Percentiles rank a stretch among this genome's conserved stretches.
These are phyloP conservation scores for Eragrostis nindensis DNA, from an alignment of 176 grass and related monocot species.

Conservation along the genomic window DNA sequence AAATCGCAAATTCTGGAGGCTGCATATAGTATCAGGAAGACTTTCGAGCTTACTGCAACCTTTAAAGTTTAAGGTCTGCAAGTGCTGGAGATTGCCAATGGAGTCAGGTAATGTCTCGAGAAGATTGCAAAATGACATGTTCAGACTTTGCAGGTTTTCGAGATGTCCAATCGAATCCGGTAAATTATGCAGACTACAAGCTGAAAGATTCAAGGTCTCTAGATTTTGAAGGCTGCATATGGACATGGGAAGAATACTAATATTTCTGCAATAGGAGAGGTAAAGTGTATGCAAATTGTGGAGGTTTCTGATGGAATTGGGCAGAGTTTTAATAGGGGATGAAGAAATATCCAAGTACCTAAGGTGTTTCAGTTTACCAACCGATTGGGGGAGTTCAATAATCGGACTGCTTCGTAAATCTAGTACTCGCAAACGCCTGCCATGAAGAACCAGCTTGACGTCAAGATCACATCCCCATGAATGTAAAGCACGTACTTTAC, in stretches of 20 bases:
- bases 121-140: slow-evolving; percentile 52
- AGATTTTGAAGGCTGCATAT: slow-evolving; percentile 50
- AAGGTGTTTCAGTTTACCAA: slow-evolving; percentile 52
- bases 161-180: slow-evolving; percentile 51
- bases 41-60: slow-evolving; percentile 38
- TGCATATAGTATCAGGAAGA: slow-evolving; percentile 56
- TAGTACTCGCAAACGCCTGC: slow-evolving; percentile 43
- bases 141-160: slow-evolving; percentile 45
- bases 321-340: slow-evolving; percentile 45
- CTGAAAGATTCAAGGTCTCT: slow-evolving; percentile 54
- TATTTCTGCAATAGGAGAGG: slow-evolving; percentile 47
- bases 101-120: slow-evolving; percentile 52
- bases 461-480: slow-evolving; percentile 35
- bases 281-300: slow-evolving; percentile 59
- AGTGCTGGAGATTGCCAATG: slow-evolving; percentile 43
- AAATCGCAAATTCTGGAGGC: slow-evolving; percentile 50
- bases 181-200: slow-evolving; percentile 50
- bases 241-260: slow-evolving; percentile 54
- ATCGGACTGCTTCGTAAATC: slow-evolving; percentile 53
- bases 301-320: slow-evolving; percentile 51
- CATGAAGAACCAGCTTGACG: slow-evolving; percentile 15
- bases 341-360: slow-evolving; percentile 66
- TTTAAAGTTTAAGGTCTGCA: slow-evolving; percentile 46
- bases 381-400: slow-evolving; percentile 38
- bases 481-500: slow-evolving; percentile 54